These are phyloP conservation scores for Neurospora sp. DNA, from an alignment of 2,329 filamentous ascomycete species.

Conservation along the genomic window DNA sequence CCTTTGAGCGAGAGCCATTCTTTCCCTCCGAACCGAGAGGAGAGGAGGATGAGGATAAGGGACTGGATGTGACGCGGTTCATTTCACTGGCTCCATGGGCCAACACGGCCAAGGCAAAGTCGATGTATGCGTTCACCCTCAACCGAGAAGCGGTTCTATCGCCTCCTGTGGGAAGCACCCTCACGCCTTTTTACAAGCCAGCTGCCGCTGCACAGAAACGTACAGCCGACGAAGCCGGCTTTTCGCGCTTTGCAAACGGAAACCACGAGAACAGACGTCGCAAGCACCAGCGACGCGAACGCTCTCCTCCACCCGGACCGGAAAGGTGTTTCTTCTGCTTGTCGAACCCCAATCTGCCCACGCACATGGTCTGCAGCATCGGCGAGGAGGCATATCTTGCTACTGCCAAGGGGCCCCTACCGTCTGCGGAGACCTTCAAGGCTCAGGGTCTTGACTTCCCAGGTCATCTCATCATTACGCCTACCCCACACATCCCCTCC, in stretches of 20 bases:
- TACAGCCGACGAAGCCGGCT: constrained; percentile 35
- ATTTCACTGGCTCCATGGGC: constrained; percentile 76
- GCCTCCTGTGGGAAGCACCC: constrained; percentile 61
- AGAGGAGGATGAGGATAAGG: constrained; percentile 32
- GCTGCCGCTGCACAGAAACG: constrained; percentile 45
- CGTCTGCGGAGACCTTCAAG: constrained; percentile 57
- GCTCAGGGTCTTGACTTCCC: constrained; percentile 61
- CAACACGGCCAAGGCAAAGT: constrained; percentile 68
- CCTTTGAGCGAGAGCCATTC: constrained; percentile 90
- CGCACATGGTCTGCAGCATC: constrained; percentile 83
- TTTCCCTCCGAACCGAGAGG: constrained; percentile 46
- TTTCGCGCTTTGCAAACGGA: constrained; percentile 43
- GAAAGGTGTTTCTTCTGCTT: constrained; percentile 92
- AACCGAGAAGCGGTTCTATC: constrained; percentile 51
- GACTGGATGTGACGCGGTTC: constrained; percentile 66
- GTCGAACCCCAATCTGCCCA: constrained; percentile 71
- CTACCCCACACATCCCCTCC: constrained; percentile 71
- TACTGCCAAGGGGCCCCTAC: constrained; percentile 82
- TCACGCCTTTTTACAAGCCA: constrained; percentile 55
- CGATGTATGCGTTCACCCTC: constrained; percentile 68
- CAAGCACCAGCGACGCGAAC: constrained; percentile 26
- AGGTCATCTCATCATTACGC: constrained; percentile 83
- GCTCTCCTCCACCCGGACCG: constrained; percentile 54
- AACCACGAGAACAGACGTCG: constrained; percentile 34
- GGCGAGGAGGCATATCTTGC: constrained; percentile 82